Evolutionary conservation across 441 rosid genomes (phyloP), one percentile per base, ranked within the genome.

Genomic region (Euphorbia neoarborescens): DNA sequence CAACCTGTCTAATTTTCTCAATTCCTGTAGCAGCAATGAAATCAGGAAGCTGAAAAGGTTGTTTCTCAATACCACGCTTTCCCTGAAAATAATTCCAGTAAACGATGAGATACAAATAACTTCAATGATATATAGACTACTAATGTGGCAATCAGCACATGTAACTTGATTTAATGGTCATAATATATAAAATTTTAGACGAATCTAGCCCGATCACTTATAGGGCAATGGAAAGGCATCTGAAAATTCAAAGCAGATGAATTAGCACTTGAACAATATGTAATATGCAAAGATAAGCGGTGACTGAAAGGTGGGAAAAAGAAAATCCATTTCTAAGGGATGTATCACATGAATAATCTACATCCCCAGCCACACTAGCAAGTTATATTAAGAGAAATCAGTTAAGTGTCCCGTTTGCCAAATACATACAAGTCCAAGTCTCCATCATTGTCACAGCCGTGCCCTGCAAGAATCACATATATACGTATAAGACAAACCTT

Each of bases 381-480:
- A 68, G 75, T 69, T 67, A 79, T 65, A 70, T 75, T 67, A 66
- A 75, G 72, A 73, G 74, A 71, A 69, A 85, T 78, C 71, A 88
- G 74, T 78, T 72, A 80, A 81, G 76, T 79, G 75, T 77, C 87
- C 84, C 78, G 73, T 81, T 66, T 79, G 82, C 85, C 83, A 85
- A 82, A 89, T 85, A 94, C 99, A 93, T 92, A 92, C 96, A 90
- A 84, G 88, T 89, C 92, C 87, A 82, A 42, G 88, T 89, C 98
- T 87, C 94, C 98, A 86, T 73, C 84, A 85, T 71, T 85, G 90
- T 85, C 88, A 85, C 96, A 88, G 93, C 86, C 53, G 85, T 77
- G 81, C 78, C 99, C 99, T 95, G 98, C 98, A 95, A 95, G 98
- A 92, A 89, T 84, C 93, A 94, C 94, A 90, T 90, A 82, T 85